Evolutionary conservation across 345 rosid species (phyloP).

Genomic region (Eutrema heterophyllum): DNA sequence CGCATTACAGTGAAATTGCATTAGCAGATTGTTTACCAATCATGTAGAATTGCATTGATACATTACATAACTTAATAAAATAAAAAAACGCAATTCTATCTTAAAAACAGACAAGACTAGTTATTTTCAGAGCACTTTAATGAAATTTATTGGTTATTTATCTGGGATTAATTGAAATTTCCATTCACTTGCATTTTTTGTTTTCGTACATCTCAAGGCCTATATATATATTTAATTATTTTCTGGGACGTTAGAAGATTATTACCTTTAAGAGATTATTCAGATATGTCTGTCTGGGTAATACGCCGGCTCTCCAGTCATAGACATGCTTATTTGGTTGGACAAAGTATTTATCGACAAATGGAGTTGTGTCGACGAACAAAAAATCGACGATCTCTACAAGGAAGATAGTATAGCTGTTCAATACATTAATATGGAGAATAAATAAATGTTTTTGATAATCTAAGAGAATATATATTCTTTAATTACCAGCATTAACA

Average conservation of each 20-base stretch:
- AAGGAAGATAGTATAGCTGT: neutral
- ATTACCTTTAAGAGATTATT: constrained; percentile 40
- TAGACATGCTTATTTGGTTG: constrained; percentile 40
- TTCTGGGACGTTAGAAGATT: neutral
- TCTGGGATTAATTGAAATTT: neutral
- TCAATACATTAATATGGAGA: neutral
- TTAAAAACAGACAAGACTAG: neutral
- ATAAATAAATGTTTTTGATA: neutral
- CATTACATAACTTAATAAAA: neutral
- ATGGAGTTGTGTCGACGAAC: constrained; percentile 63
- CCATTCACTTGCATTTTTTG: neutral
- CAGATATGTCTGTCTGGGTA: constrained; percentile 43
- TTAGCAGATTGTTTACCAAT: neutral
- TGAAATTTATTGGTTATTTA: no score
- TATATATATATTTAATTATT: neutral
- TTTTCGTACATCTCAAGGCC: neutral
- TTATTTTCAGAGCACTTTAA: no score
- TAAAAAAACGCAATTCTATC: neutral
- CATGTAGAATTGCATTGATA: neutral
- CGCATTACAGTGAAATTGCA: neutral
- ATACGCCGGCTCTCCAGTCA: constrained; percentile 60
- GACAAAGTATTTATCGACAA: constrained; percentile 45
- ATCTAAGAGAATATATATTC: neutral
- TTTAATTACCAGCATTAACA: constrained; percentile 35
- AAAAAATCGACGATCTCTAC: constrained; percentile 48